Percentiles rank a stretch among this genome's conserved stretches.
phyloP scores from a whole-genome alignment of 176 grass and related monocot species.

The Alopecurus myosuroides region DNA sequence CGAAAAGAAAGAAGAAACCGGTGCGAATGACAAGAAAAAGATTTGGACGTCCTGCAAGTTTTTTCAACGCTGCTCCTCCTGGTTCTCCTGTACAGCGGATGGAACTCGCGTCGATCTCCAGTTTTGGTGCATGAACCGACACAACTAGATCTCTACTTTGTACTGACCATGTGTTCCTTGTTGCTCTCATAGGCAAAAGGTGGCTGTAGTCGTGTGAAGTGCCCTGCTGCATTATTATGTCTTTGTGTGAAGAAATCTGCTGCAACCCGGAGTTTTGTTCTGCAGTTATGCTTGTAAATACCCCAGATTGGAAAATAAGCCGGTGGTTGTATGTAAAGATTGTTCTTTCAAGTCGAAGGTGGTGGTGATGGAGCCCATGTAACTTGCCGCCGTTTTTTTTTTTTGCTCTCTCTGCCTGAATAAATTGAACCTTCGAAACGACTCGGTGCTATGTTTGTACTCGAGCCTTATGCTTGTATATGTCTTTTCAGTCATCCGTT shows the following conservation, averaged over 20 bases:
- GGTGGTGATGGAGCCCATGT: too few relatives aligned
- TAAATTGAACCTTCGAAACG: too few relatives aligned
- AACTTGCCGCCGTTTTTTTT: too few relatives aligned
- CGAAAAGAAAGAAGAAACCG: conserved; percentile 3
- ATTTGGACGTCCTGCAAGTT: conserved; percentile 32
- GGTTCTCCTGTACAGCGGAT: conserved; percentile 60
- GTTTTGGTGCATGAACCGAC: conserved; percentile 42
- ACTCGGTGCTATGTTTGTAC: too few relatives aligned
- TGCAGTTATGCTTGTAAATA: conserved; percentile 36
- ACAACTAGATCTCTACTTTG: conserved; percentile 1
- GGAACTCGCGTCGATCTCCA: conserved; percentile 25
- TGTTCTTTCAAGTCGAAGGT: too few relatives aligned
- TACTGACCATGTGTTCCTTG: not conserved
- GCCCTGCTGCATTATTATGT: conserved; percentile 11
- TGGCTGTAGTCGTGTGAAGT: conserved; percentile 25
- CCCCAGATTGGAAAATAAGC: conserved; percentile 6
- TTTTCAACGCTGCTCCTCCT: conserved; percentile 26
- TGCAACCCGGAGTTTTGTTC: conserved; percentile 4
- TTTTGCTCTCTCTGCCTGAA: too few relatives aligned
- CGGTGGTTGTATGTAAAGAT: too few relatives aligned
- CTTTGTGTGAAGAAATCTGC: conserved; percentile 11
- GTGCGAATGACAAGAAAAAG: not conserved
- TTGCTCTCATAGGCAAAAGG: conserved; percentile 15
- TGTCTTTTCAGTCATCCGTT: not conserved
- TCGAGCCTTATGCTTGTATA: too few relatives aligned